phyloP scores from a whole-genome alignment of 345 rosid species.

The Arabis hirsuta region DNA sequence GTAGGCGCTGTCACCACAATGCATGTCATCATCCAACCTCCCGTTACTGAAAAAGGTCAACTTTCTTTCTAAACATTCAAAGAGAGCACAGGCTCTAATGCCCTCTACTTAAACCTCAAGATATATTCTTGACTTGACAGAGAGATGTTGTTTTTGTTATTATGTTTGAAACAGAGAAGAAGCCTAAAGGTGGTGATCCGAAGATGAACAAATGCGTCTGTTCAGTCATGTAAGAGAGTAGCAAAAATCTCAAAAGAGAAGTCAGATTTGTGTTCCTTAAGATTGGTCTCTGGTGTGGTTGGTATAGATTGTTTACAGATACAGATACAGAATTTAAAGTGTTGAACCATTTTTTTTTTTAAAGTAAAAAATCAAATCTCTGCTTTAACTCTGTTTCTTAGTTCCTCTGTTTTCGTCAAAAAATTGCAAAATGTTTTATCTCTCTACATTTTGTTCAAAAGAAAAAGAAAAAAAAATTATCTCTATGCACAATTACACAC shows the following conservation, averaged over 20 bases:
- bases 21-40: conserved; percentile 95
- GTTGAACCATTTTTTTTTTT: conserved; percentile 8
- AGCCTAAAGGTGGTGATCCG: conserved; percentile 50
- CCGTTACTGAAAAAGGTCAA: conserved; percentile 74
- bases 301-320: conserved; percentile 43
- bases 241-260: conserved; percentile 1
- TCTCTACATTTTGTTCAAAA: too few species aligned
- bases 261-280: conserved; percentile 25
- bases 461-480: too few species aligned
- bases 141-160: conserved; percentile 27
- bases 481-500: too few species aligned
- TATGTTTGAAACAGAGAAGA: conserved; percentile 67
- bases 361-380: conserved; percentile 31
- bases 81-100: conserved; percentile 10
- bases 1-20: conserved; percentile 93
- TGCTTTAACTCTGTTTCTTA: conserved; percentile 16
- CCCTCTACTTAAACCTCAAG: background rate
- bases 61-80: background rate
- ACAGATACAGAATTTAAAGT: conserved; percentile 29
- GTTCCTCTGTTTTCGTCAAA: background rate
- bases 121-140: conserved; percentile 9
- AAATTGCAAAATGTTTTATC: too few species aligned
- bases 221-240: conserved; percentile 63
- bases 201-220: conserved; percentile 86
- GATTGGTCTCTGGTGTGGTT: conserved; percentile 23